These are phyloP conservation scores for Leishmania arabica DNA, from an alignment of 208 protist species.

Conservation along the genomic window DNA sequence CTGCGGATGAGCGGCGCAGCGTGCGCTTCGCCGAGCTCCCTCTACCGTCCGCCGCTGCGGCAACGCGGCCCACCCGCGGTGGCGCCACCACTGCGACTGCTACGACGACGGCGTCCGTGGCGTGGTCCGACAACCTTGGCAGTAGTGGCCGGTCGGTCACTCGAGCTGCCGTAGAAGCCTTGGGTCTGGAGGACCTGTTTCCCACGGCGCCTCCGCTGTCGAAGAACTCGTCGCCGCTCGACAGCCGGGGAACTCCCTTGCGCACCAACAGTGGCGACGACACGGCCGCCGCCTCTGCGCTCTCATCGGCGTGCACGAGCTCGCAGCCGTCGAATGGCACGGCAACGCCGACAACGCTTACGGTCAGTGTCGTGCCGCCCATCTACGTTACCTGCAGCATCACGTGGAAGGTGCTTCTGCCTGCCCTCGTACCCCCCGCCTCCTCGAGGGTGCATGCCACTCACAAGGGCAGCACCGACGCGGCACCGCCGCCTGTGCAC, in stretches of 20 bases:
- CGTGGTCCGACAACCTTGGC: conserved; percentile 12
- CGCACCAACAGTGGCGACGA: neutral
- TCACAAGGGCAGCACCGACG: neutral
- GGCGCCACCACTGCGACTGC: neutral
- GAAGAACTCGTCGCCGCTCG: neutral
- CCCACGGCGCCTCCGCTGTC: conserved; percentile 27
- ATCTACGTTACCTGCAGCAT: conserved; percentile 56
- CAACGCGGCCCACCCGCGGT: neutral
- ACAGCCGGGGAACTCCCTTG: neutral
- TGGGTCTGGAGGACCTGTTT: conserved; percentile 47
- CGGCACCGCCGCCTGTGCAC: conserved; percentile 1
- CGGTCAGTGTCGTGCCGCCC: conserved; percentile 47
- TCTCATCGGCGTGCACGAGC: neutral
- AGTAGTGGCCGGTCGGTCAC: conserved; percentile 17
- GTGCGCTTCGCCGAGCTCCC: conserved; percentile 10
- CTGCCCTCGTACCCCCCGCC: conserved; percentile 10
- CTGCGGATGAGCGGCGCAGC: neutral
- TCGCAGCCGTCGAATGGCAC: neutral
- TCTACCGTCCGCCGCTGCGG: neutral
- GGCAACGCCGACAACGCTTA: conserved; percentile 7
- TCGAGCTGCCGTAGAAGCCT: conserved; percentile 27
- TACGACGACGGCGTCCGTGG: neutral
- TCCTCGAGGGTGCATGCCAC: neutral
- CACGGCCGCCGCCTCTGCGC: neutral
- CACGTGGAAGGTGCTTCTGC: conserved; percentile 61